Evolutionary conservation across 768 basidiomycete genomes (phyloP), one percentile per base, ranked within the genome.

Genomic region (Tulasnella sp.): DNA sequence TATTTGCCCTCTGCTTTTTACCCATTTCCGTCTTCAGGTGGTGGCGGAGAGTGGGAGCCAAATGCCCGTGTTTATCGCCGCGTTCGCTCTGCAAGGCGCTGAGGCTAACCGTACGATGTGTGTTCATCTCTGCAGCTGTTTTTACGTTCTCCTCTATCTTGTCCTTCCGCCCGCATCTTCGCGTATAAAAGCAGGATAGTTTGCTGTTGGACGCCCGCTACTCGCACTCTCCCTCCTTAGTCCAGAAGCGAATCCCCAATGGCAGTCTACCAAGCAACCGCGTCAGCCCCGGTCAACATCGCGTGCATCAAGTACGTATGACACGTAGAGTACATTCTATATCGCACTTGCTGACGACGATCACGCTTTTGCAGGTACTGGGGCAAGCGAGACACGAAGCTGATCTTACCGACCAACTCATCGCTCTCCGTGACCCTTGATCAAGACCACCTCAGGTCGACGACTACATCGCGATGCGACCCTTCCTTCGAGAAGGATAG

Each of bases 391-490:
- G 93, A 98, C 85, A 96, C 95, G 4, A 89, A 91, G 81, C 90
- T 99, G 80, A 98, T 98, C 83, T 87, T 99, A 78, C 98, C 98
- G 67, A 98, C 96, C 80, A 99, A 99, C 86, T 95, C 95, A 0
- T 99, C 97, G 13, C 90, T 99, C n/a, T 98, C 96, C 9, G 94
- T 99, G 71, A 99, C 98, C 2, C 92, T 99, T 80, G 92, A 92
- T 82, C 98, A 99, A 85, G 96, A 99, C 85, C 93, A 99, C 82
- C 89, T 99, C 13, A 89, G 94, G 79, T 94, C 94, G 0, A 97
- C 95, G 10, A 99, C 98, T 3, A 95, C 96, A 1, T 94, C 95
- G 5, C 91, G 94, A 32, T 92, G 92, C 2, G 93, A 95, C 82
- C 85, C 91, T 0, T 86, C 88, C 1, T 96, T 95, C 82, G 83